A percentile compares a stretch with the other conserved stretches of the same genome.
phyloP scores from a whole-genome alignment of 768 basidiomycete species.

The Phanerochaete carnosa region DNA sequence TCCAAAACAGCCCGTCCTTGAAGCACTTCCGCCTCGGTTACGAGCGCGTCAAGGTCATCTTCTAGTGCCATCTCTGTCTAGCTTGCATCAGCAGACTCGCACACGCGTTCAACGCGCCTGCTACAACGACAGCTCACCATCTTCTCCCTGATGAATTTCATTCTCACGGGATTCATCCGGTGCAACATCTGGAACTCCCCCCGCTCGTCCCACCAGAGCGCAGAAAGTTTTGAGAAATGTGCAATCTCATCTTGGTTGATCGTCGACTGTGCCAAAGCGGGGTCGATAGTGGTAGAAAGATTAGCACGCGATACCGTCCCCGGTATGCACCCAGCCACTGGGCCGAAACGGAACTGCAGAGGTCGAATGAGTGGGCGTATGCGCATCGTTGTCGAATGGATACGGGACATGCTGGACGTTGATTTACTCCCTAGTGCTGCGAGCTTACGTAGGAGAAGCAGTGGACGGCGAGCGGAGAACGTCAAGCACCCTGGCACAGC shows the following conservation, averaged over 20 bases:
- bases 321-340: too few species aligned
- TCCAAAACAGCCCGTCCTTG: conserved; percentile 75
- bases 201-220: conserved; percentile 94
- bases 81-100: not conserved
- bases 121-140: conserved; percentile 28
- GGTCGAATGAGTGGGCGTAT: too few species aligned
- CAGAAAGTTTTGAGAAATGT: conserved; percentile 84
- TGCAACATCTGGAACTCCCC: conserved; percentile 90
- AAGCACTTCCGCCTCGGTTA: conserved; percentile 37
- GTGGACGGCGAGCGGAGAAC: not conserved
- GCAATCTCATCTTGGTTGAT: conserved; percentile 81
- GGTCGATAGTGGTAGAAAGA: not conserved
- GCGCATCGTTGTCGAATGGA: too few species aligned
- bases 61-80: conserved; percentile 55
- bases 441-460: not conserved
- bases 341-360: too few species aligned
- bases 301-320: too few species aligned
- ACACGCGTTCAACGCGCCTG: not conserved
- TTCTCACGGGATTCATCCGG: conserved; percentile 90
- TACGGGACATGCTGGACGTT: too few species aligned
- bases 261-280: conserved; percentile 29
- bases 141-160: conserved; percentile 81
- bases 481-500: too few species aligned
- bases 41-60: conserved; percentile 36
- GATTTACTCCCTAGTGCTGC: not conserved